These are phyloP conservation scores for Neopestalotiopsis clavispora DNA, from an alignment of 2,329 filamentous ascomycete genomes.

Conservation along the genomic window DNA sequence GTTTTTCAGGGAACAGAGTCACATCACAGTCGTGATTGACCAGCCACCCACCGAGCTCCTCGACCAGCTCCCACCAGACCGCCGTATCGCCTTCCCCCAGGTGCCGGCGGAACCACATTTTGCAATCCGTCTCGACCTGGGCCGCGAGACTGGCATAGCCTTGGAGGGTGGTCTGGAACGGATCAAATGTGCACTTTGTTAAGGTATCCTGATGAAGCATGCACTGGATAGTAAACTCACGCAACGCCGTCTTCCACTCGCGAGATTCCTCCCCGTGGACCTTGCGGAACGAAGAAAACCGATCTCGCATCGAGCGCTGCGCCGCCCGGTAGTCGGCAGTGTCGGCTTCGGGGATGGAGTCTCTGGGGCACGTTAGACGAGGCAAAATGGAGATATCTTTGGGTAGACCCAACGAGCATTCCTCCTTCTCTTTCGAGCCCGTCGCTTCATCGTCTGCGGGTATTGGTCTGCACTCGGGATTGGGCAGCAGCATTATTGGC, in stretches of 20 bases:
- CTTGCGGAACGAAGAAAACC: background rate
- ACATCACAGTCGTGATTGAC: background rate
- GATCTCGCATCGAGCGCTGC: background rate
- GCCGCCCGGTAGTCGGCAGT: background rate
- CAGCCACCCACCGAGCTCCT: background rate
- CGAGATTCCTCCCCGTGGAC: background rate
- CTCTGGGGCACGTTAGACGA: no score
- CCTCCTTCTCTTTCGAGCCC: no score
- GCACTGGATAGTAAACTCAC: background rate
- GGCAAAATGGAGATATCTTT: no score
- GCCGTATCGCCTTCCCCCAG: no score
- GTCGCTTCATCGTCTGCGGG: no score
- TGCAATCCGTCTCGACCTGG: no score
- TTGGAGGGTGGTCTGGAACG: background rate
- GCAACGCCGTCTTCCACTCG: background rate
- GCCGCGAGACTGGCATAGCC: no score
- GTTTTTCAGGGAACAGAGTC: background rate
- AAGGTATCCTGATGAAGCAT: background rate
- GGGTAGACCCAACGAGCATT: no score
- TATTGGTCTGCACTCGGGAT: no score
- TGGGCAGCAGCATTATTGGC: no score
- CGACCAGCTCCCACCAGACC: background rate
- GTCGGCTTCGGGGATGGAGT: background rate
- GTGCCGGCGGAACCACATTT: no score
- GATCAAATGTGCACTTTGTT: background rate